A percentile compares a stretch with the other conserved stretches of the same genome.
Evolutionary conservation across 306 rosid species (phyloP).

Genomic region (Sophora flavescens): DNA sequence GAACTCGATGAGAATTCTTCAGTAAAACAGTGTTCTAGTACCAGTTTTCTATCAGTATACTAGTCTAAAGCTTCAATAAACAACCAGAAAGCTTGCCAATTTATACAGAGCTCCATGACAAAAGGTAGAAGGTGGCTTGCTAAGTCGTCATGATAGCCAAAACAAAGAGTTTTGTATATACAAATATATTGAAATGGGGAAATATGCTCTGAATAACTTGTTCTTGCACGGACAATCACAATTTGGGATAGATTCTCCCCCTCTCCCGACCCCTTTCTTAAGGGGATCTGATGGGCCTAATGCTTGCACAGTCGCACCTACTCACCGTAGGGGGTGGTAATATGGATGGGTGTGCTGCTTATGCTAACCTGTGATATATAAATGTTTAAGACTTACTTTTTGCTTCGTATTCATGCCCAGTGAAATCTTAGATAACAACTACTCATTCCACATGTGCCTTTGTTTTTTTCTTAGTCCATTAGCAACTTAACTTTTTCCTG

Average conservation of each 20-base stretch:
- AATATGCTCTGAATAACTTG: background rate
- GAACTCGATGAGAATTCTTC: background rate
- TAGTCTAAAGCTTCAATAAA: conserved; percentile 23
- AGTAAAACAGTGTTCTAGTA: background rate
- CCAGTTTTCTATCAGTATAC: conserved; percentile 18
- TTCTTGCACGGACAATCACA: background rate
- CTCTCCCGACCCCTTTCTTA: background rate
- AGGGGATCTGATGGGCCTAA: conserved; percentile 7
- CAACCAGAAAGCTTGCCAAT: conserved; percentile 30
- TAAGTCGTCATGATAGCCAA: background rate
- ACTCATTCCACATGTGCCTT: conserved; percentile 26
- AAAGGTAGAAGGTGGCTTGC: conserved; percentile 27
- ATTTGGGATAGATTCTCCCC: conserved; percentile 34
- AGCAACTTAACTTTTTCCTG: background rate
- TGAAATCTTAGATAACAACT: conserved; percentile 25
- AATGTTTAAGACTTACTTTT: conserved; percentile 21
- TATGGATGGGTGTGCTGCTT: conserved; percentile 2
- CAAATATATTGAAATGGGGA: conserved; percentile 19
- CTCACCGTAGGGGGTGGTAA: background rate
- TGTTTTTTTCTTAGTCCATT: conserved; percentile 8
- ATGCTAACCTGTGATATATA: conserved; percentile 5
- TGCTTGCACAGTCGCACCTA: conserved; percentile 25
- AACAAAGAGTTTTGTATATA: background rate
- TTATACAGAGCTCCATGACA: conserved; percentile 24
- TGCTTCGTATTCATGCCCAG: conserved; percentile 10